Evolutionary conservation across 768 basidiomycete genomes (phyloP), one percentile per base, ranked within the genome.

Genomic region (Ephemerocybe angulata): DNA sequence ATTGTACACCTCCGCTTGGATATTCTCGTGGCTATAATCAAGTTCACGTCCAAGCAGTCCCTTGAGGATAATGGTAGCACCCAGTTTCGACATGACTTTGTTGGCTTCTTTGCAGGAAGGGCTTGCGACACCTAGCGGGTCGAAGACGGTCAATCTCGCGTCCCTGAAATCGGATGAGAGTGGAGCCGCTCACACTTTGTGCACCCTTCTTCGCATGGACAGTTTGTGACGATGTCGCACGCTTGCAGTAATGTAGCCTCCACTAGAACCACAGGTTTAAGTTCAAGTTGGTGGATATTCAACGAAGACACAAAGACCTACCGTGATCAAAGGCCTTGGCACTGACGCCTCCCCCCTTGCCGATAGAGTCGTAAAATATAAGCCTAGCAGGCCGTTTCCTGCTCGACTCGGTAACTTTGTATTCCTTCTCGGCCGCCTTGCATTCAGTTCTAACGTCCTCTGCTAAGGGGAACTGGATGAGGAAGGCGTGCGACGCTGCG

Each of bases 271-370:
- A 17, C 8, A 35, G 8, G 8, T 17, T 35, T 33, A 13, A 22
- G 7, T 41, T 43, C 50, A 48, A 55, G 46, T 37, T 58, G 25
- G 42, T 1, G 27, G 1, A 1, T 55, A 50, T 38, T 21, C 29
- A 52, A 17, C 50, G 33, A 5, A n/a, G 54, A n/a, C 7, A 33
- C 46, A 8, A 41, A 27, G 4, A 59, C 75, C 27, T 62, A 88
- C 90, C 80, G 60, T 90, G 84, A 62, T 94, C 93, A 62, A 93
- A 93, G 2, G 88, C 90, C 63, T 86, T 90, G 2, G 83, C 80
- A 28, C 88, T 81, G 5, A 88, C 75, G 0, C 89, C 87, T 17
- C 87, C 86, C n/a, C 77, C 78, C 61, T 81, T 83, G 1, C 86
- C 88, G 8, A 81, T 72, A 19, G 76, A 67, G 57, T 94, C 93